Evolutionary conservation across 768 basidiomycete species (phyloP).

Genomic region (Leucocoprinus leucothites): DNA sequence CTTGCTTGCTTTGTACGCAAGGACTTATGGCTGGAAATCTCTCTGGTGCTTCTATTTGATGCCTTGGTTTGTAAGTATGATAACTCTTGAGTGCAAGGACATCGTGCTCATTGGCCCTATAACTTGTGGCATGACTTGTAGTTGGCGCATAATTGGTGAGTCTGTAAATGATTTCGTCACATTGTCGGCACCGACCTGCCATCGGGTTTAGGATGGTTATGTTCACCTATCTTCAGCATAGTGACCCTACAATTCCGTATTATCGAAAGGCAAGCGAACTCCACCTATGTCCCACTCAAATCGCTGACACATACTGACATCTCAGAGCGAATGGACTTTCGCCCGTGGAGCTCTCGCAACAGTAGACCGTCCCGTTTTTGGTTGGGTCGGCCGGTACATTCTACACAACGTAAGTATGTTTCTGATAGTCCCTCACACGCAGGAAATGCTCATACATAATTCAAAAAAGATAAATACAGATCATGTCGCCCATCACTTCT

Average conservation of each 20-base stretch:
- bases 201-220: constrained; percentile 47
- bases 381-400: constrained; percentile 56
- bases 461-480: constrained; percentile 38
- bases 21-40: constrained; percentile 26
- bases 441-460: not conserved
- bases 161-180: not conserved
- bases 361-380: constrained; percentile 56
- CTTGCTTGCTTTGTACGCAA: constrained; percentile 28
- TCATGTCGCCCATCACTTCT: constrained; percentile 62
- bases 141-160: constrained; percentile 45
- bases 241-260: constrained; percentile 56
- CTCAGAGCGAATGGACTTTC: constrained; percentile 53
- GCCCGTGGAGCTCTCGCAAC: constrained; percentile 58
- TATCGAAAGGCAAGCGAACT: constrained; percentile 39
- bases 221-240: constrained; percentile 62
- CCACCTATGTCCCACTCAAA: not conserved
- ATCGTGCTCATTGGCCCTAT: not conserved
- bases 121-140: constrained; percentile 14
- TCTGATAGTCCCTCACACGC: no score
- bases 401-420: constrained; percentile 45
- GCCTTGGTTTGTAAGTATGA: constrained; percentile 44
- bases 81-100: not conserved
- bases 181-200: constrained; percentile 4
- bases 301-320: not conserved
- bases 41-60: constrained; percentile 40